Base-by-base conservation (phyloP, 2,329 filamentous ascomycete species). In the Trichophyton benhamiae region DNA sequence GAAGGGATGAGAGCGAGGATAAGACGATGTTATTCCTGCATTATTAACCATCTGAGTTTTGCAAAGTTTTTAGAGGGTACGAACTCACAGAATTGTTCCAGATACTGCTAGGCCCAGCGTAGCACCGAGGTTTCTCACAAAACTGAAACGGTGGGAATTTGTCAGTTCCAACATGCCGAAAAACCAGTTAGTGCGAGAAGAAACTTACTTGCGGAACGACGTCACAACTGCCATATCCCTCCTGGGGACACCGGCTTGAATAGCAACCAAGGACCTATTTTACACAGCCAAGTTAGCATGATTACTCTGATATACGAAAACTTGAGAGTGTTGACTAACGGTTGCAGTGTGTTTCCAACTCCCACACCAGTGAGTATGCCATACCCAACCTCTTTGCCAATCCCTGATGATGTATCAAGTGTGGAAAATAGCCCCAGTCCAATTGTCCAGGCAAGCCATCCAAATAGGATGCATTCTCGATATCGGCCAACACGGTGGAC, bases 301-400 rank as follows among this genome's bases (percentile, higher is more conserved):
- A 3, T 17, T 20, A 13, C 25, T 17, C n/a, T 20, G 27, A 30
- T 30, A 30, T 7, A 8, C 8, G 25, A 49, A 46, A 7, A n/a
- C 22, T 15, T 6, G 8, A 9, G 25, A 11, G 25, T 15, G 17
- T 17, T 15, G 22, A 64, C 66, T 53, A 61, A 72, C 67, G 79
- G 79, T 63, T 81, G 79, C 27, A 82, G 68, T 1, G 79, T 82
- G 57, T 81, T 80, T 1, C 79, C 79, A 15, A 81, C 77, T 0
- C 80, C 80, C 0, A 79, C 71, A 42, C 79, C 78, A 20, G 80
- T 82, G 20, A 83, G 68, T 7, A 83, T 67, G 0, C 75, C 77
- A 64, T 82, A 83, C 1, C 81, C 80, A 49, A 83, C 77, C 63
- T 82, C 80, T 62, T 82, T 82, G 1, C 74, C 80, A 0, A 83